A percentile compares a stretch with the other conserved stretches of the same genome.
Conservation (phyloP, 345 rosid genomes). For the Eucalyptus albens region DNA sequence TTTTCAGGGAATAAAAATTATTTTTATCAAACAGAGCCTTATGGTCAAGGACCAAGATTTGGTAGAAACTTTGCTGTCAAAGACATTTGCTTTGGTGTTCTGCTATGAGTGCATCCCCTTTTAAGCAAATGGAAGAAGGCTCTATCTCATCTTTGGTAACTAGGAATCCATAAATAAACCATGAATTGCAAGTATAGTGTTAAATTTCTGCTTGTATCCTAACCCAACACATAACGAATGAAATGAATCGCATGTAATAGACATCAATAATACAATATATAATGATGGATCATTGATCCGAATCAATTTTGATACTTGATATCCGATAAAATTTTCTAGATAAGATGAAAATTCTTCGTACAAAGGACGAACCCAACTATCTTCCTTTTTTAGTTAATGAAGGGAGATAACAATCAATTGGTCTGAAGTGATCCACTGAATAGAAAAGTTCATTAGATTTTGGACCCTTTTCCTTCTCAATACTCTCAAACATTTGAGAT, state of each 20-base stretch:
- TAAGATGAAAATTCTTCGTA: background rate
- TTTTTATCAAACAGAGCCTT: too few relatives aligned
- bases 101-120: background rate
- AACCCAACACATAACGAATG: background rate
- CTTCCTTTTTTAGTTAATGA: background rate
- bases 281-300: accelerated
- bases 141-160: background rate
- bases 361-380: background rate
- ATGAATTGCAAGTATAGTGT: background rate
- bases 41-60: background rate
- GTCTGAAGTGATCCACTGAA: background rate
- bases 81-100: background rate
- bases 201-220: background rate
- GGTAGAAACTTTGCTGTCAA: background rate
- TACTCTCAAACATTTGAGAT: background rate
- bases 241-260: background rate
- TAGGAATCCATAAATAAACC: background rate
- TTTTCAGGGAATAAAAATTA: too few relatives aligned
- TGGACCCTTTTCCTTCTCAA: background rate
- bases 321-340: background rate
- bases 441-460: background rate
- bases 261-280: background rate
- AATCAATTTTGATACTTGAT: accelerated
- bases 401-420: background rate
- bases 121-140: background rate